Evolutionary conservation across 352 stramenopile genomes (phyloP), one percentile per base, ranked within the genome.

Genomic region (Phytophthora cajani): DNA sequence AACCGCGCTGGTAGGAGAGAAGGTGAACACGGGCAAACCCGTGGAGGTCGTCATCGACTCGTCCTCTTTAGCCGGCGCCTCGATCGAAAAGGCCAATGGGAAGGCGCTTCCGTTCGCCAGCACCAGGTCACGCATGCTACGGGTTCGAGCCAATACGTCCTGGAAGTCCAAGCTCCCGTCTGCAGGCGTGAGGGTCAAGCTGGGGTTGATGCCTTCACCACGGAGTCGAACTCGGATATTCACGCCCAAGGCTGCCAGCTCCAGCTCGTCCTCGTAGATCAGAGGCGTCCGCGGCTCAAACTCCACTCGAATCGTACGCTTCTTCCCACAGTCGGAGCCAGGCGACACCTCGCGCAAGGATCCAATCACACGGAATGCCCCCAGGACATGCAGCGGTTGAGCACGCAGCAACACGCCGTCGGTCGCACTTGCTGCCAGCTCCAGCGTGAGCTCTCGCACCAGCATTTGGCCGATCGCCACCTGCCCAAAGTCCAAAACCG

Each of bases 361-460:
- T 36, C 94, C 94, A 44, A 97, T 79, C 25, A 97, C 42, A 9
- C 80, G 83, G 55, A 97, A 98, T 8, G 89, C 87, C 0, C 93
- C 93, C 5, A 96, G 69, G 2, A 84, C 79, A 27, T 97, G 95
- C 5, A 98, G 79, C 0, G 88, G 77, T 19, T 82, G 69, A 67
- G 79, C 77, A 8, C 67, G 65, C 5, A 98, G 33, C 11, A 66
- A 32, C 0, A 94, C 56, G 38, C 47, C 67, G 17, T 82, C 80
- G 1, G 49, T 50, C 0, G 57, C 32, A 19, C 5, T 27, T 3
- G 56, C 71, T 79, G 30, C 79, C 46, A 74, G 91, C 3, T 79
- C 81, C 8, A 97, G 59, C 19, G 61, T 72, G n/a, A 97, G 56
- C 19, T 91, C 78, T 5, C 82, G 72, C 0, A 85, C 53, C 10